phyloP scores from a whole-genome alignment of 495 filamentous ascomycete genomes.

The Aspergillus haitiensis region DNA sequence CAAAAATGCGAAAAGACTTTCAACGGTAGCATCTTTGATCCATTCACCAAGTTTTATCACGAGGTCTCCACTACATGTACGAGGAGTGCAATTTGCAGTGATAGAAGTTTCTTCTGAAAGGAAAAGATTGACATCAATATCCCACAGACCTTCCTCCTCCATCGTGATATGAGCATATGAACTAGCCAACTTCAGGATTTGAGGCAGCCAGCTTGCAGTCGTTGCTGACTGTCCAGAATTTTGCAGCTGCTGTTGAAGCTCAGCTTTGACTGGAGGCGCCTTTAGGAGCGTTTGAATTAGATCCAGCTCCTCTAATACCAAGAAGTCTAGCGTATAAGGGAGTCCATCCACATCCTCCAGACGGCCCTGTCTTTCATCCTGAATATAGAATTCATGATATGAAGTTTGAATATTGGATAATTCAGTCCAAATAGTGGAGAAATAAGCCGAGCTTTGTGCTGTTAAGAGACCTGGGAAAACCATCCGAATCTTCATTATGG shows the following conservation, averaged over 20 bases:
- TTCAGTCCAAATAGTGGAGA: conserved; percentile 84
- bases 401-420: conserved; percentile 65
- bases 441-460: conserved; percentile 74
- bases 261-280: conserved; percentile 78
- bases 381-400: conserved; percentile 80
- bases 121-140: conserved; percentile 93
- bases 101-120: conserved; percentile 92
- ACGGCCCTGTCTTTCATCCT: conserved; percentile 79
- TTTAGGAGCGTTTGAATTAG: conserved; percentile 85
- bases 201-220: conserved; percentile 66
- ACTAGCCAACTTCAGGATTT: conserved; percentile 78
- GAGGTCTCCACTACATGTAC: conserved; percentile 87
- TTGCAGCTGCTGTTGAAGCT: conserved; percentile 73
- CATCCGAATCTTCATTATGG: conserved; percentile 81
- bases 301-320: conserved; percentile 90
- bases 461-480: conserved; percentile 81
- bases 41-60: conserved; percentile 93
- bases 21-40: conserved; percentile 66
- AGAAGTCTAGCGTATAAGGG: conserved; percentile 93
- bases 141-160: conserved; percentile 94
- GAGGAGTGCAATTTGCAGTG: conserved; percentile 93
- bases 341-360: conserved; percentile 87
- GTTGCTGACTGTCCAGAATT: conserved; percentile 56
- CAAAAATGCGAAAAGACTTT: conserved; percentile 71
- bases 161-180: conserved; percentile 87